phyloP scores from a whole-genome alignment of 2,329 filamentous ascomycete species.

The Trichoderma lentiforme region DNA sequence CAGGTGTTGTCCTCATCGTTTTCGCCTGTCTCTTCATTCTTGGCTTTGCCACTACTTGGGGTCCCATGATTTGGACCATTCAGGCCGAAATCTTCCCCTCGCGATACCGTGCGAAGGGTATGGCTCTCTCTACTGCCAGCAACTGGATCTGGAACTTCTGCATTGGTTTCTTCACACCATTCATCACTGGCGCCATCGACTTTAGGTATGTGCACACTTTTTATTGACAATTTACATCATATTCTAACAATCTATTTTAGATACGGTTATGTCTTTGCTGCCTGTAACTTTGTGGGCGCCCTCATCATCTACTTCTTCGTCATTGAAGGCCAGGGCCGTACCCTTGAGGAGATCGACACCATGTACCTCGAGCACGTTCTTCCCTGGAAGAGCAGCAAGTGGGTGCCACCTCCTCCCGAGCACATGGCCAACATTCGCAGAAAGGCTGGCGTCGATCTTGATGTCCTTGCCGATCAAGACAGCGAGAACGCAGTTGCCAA shows the following conservation, averaged over 20 bases:
- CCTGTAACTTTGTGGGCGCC: slow-evolving; percentile 63
- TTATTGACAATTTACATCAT: too few relatives aligned
- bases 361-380: slow-evolving; percentile 68
- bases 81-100: slow-evolving; percentile 64
- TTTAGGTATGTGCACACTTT: slow-evolving; percentile 48
- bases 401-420: slow-evolving; percentile 44
- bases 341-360: slow-evolving; percentile 75
- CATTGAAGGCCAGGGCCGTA: slow-evolving; percentile 68
- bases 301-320: slow-evolving; percentile 74
- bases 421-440: slow-evolving; percentile 42
- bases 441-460: slow-evolving; percentile 40
- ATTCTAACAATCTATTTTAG: neutral
- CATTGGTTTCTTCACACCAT: slow-evolving; percentile 74
- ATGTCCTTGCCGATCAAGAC: slow-evolving; percentile 21
- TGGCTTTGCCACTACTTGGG: slow-evolving; percentile 65
- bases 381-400: slow-evolving; percentile 60
- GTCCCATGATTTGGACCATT: slow-evolving; percentile 62
- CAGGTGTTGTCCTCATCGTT: slow-evolving; percentile 60
- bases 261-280: slow-evolving; percentile 72
- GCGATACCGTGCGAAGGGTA: slow-evolving; percentile 57
- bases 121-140: slow-evolving; percentile 58
- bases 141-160: slow-evolving; percentile 75
- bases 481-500: neutral
- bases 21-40: slow-evolving; percentile 63
- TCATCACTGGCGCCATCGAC: slow-evolving; percentile 68